These are phyloP conservation scores for Lactarius psammicola DNA, from an alignment of 768 basidiomycete genomes.

Conservation along the genomic window DNA sequence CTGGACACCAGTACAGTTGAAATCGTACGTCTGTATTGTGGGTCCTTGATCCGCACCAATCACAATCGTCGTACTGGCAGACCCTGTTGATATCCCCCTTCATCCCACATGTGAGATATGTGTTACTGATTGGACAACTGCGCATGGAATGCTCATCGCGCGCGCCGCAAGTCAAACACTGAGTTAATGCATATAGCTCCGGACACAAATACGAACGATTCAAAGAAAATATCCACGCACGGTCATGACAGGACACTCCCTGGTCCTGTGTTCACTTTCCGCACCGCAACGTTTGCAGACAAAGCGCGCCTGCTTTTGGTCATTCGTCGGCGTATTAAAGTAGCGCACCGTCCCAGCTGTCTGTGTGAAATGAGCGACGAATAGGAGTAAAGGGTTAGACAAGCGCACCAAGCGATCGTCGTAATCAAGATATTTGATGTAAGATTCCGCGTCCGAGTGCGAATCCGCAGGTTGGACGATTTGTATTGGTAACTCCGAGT, in stretches of 20 bases:
- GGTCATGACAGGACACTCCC: slow-evolving; percentile 65
- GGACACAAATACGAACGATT: not conserved
- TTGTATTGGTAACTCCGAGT: slow-evolving; percentile 44
- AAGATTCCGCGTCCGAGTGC: slow-evolving; percentile 60
- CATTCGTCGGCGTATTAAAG: slow-evolving; percentile 50
- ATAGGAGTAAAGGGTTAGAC: not conserved
- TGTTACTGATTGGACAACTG: slow-evolving; percentile 77
- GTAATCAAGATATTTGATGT: slow-evolving; percentile 77
- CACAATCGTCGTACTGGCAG: slow-evolving; percentile 51
- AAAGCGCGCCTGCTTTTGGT: slow-evolving; percentile 45
- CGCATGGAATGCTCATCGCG: slow-evolving; percentile 76
- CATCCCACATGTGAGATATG: slow-evolving; percentile 79
- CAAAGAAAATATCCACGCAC: slow-evolving; percentile 43
- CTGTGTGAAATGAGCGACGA: slow-evolving; percentile 34
- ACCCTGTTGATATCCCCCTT: slow-evolving; percentile 77
- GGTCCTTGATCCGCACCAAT: slow-evolving; percentile 61
- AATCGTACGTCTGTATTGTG: slow-evolving; percentile 63
- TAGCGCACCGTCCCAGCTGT: slow-evolving; percentile 57
- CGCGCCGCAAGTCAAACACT: slow-evolving; percentile 82
- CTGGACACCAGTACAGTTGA: not conserved
- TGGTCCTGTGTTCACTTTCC: slow-evolving; percentile 66
- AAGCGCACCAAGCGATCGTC: slow-evolving; percentile 53
- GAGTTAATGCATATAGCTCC: not conserved
- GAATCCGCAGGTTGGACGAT: slow-evolving; percentile 48
- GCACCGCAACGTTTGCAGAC: slow-evolving; percentile 79